phyloP scores from a whole-genome alignment of 306 rosid genomes.

The Malus asiatica region DNA sequence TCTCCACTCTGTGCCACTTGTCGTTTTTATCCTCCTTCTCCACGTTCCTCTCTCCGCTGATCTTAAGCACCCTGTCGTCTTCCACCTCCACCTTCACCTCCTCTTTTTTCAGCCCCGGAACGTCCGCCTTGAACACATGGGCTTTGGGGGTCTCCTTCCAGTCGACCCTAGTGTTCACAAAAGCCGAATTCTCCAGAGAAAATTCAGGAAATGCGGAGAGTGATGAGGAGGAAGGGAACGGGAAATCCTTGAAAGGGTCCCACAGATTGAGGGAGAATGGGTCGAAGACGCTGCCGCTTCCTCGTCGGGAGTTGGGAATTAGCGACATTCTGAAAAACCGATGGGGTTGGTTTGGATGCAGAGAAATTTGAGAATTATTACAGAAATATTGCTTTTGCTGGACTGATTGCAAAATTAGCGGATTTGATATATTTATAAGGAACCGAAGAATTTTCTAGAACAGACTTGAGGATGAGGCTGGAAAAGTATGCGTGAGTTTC shows the following conservation, averaged over 20 bases:
- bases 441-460: background rate
- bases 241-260: slow-evolving; percentile 20
- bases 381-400: background rate
- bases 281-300: slow-evolving; percentile 2
- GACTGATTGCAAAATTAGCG: too few species aligned
- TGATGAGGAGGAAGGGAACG: background rate
- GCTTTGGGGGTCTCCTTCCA: background rate
- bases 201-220: background rate
- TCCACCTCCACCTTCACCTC: too few species aligned
- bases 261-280: slow-evolving; percentile 18
- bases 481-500: background rate
- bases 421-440: background rate
- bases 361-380: background rate
- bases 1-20: too few species aligned
- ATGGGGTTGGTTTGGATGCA: background rate
- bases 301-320: slow-evolving; percentile 23
- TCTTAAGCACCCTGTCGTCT: too few species aligned
- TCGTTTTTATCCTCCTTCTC: too few species aligned
- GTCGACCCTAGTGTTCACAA: background rate
- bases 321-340: slow-evolving; percentile 5
- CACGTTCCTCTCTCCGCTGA: too few species aligned
- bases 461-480: too few species aligned
- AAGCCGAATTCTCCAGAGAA: background rate
- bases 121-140: too few species aligned
- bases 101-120: too few species aligned